Evolutionary conservation across 768 basidiomycete species (phyloP), one percentile per base, ranked within the genome.

Genomic region (Russula olivacea): DNA sequence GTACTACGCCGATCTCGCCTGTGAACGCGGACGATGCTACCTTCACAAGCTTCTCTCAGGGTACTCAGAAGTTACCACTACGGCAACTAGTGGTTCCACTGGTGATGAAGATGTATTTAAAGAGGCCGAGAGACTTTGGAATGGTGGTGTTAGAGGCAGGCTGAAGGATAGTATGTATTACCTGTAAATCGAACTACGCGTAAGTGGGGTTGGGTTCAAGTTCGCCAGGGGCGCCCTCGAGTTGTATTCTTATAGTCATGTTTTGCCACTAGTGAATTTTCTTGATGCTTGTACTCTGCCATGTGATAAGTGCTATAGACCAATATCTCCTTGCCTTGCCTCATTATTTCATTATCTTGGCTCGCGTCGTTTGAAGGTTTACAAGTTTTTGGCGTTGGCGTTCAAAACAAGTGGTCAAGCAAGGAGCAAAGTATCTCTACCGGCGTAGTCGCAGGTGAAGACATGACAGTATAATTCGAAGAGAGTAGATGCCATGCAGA

Each of bases 81-180:
- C 72, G 28, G 71, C 74, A 23, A 70, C 71, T 15, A 74, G 75
- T 36, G 71, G 74, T 2, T 80, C 76, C 41, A 71, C 73, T 1
- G 61, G 73, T 0, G 84, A 85, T 23, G 78, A 83, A 45, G 76
- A 78, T 30, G 78, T 86, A 15, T 75, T 76, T 66, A 70, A 69
- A 17, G 87, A 87, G 69, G 90, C 88, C 1, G 49, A 69, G 58
- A 69, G 55, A 17, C 57, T 80, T 47, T 93, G 90, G 90, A 71
- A 72, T 19, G 70, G 70, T 3, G 88, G 87, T 1, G 84, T 88
- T 17, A 66, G 71, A 17, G 81, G 78, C 2, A 71, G 68, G 7
- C 71, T 90, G 70, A 87, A 82, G 73, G 80, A 87, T 41, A 85
- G 85, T 0, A 91, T 91, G 88, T 91, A 81, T 69, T 91, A 91